Base-by-base conservation (phyloP, 108 stramenopile species). In the Fistulifera solaris region DNA sequence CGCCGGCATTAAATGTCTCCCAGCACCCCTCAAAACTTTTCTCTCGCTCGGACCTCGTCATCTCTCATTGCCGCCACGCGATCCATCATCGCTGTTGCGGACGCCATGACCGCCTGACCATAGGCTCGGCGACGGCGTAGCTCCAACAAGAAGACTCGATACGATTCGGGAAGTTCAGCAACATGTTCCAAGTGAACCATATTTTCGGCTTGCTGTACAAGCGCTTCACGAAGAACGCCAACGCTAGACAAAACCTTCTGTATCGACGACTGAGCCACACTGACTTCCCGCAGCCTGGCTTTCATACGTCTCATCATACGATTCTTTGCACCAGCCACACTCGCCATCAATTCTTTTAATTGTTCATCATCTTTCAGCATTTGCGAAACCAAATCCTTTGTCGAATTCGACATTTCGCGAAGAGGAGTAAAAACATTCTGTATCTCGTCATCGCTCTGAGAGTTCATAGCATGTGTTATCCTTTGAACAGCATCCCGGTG, bases 111-210 rank as follows among this genome's bases (percentile, higher is more conserved):
- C 41, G 87, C 87, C 43, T 69, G 68, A 31, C 87, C 81, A 57
- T 83, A 89, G 10, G 87, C 78, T 45, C 80, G 56, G 28, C 87
- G 71, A 24, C 87, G 62, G 14, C 72, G 70, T 16, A 89, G 58
- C 54, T 89, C 87, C 0, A 59, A 48, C 8, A 89, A 46, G 50
- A 89, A 89, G 51, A 69, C 70, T 18, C 75, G 68, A 56, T 89
- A 89, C 4, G 77, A 67, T 12, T 63, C 60, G 1, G 79, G 66
- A n/a, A 89, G 65, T 55, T 85, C 77, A 1, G 72, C 68, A 44
- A 89, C 75, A 57, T 85, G 83, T 46, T 84, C 82, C 41, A 89
- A 61, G 61, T 89, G 87, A 23, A 72, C 56, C 66, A 89, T 81
- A 53, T 89, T 82, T 7, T 76, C 70, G 26, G 62, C 68, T 52